phyloP scores from a whole-genome alignment of 495 filamentous ascomycete genomes.

The Jackrogersella multiformis region DNA sequence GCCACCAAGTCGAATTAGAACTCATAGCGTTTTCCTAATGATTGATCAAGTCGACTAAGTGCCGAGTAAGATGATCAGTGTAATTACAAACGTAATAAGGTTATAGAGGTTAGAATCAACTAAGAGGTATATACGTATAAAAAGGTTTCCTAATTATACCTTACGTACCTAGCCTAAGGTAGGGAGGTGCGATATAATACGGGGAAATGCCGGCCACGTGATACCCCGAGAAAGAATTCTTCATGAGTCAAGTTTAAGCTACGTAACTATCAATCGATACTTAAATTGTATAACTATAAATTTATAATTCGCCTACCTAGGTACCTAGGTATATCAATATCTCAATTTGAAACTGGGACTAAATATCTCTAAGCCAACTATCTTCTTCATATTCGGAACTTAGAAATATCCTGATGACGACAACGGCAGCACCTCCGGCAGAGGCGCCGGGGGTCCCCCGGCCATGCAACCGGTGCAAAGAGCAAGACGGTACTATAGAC shows the following conservation, averaged over 20 bases:
- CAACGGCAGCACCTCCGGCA: constrained; percentile 27
- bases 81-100: background rate
- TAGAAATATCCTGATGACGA: constrained; percentile 23
- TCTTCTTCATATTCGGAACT: too few relatives aligned
- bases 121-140: too few relatives aligned
- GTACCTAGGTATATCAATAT: too few relatives aligned
- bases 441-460: constrained; percentile 19
- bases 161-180: too few relatives aligned
- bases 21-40: background rate
- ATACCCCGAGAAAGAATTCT: constrained; percentile 16
- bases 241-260: constrained; percentile 24
- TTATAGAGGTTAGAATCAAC: background rate
- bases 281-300: background rate
- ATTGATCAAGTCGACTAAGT: too few relatives aligned
- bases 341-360: too few relatives aligned
- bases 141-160: too few relatives aligned
- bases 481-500: constrained; percentile 45
- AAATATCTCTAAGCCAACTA: too few relatives aligned
- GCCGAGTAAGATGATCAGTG: background rate
- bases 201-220: constrained; percentile 25
- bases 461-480: constrained; percentile 53
- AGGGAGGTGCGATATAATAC: too few relatives aligned
- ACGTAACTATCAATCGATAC: background rate
- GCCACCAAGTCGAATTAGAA: background rate
- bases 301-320: too few relatives aligned